phyloP scores from a whole-genome alignment of 345 rosid species.

The Citrus reticulata region DNA sequence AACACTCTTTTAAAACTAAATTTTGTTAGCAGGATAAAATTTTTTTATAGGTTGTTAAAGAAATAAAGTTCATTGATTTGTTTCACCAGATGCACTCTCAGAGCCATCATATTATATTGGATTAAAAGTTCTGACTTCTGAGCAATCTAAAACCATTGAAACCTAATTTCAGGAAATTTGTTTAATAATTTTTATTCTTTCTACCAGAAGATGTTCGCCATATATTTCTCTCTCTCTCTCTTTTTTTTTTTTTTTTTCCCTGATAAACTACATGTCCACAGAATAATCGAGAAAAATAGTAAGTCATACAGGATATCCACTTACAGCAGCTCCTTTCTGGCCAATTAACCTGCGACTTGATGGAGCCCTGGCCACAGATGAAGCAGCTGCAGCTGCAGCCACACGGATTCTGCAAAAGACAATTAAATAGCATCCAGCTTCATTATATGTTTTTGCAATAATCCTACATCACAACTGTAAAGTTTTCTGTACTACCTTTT shows the following conservation, averaged over 20 bases:
- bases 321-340: conserved; percentile 52
- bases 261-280: neutral
- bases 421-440: neutral
- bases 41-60: neutral
- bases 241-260: too few species aligned
- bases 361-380: conserved; percentile 83
- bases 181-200: neutral
- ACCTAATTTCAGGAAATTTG: neutral
- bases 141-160: neutral
- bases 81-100: neutral
- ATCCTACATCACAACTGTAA: neutral
- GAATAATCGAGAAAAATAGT: neutral
- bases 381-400: conserved; percentile 96
- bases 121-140: neutral
- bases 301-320: conserved; percentile 14
- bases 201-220: neutral
- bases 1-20: neutral
- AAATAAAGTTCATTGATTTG: neutral
- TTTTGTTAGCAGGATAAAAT: neutral
- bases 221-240: too few species aligned
- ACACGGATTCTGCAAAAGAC: conserved; percentile 73
- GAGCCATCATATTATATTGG: neutral
- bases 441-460: neutral
- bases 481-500: conserved; percentile 47
- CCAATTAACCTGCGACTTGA: conserved; percentile 66